Evolutionary conservation across 2,329 filamentous ascomycete genomes (phyloP).

Genomic region (Trichoderma hamatum): DNA sequence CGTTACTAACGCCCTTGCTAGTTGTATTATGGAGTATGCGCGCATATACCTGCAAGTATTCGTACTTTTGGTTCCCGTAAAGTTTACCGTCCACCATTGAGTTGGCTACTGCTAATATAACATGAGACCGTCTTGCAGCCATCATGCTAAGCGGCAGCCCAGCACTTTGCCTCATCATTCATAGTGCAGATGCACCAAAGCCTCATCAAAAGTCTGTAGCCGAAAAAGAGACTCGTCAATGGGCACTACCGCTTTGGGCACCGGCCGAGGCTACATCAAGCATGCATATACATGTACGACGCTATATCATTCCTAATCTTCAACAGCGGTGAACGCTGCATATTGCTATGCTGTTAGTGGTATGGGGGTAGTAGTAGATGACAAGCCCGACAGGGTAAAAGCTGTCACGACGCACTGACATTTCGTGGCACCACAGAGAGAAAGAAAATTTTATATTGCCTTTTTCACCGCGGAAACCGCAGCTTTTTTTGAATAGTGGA

Average conservation of each 20-base stretch:
- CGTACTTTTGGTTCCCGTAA: not conserved
- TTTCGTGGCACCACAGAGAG: not conserved
- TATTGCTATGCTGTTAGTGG: not conserved
- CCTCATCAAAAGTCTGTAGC: not conserved
- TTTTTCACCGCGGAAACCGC: conserved; percentile 12
- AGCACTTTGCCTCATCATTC: not conserved
- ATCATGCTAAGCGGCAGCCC: not conserved
- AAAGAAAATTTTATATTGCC: not conserved
- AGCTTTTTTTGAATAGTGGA: not conserved
- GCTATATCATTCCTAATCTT: not conserved
- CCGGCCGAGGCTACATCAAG: not conserved
- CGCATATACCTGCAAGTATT: not conserved
- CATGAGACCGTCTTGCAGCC: not conserved
- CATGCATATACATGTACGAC: not conserved
- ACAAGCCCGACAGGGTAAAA: conserved; percentile 1
- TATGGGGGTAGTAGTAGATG: not conserved
- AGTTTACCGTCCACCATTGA: not conserved
- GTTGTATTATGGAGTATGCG: not conserved
- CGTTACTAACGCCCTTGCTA: not conserved
- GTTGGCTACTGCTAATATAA: not conserved
- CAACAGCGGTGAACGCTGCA: conserved; percentile 18
- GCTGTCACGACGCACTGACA: conserved; percentile 9
- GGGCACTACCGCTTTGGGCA: not conserved
- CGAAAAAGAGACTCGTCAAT: not conserved
- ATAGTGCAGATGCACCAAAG: not conserved